A percentile compares a stretch with the other conserved stretches of the same genome.
phyloP scores from a whole-genome alignment of 2,329 filamentous ascomycete genomes.

The Niveomyces coronatus region DNA sequence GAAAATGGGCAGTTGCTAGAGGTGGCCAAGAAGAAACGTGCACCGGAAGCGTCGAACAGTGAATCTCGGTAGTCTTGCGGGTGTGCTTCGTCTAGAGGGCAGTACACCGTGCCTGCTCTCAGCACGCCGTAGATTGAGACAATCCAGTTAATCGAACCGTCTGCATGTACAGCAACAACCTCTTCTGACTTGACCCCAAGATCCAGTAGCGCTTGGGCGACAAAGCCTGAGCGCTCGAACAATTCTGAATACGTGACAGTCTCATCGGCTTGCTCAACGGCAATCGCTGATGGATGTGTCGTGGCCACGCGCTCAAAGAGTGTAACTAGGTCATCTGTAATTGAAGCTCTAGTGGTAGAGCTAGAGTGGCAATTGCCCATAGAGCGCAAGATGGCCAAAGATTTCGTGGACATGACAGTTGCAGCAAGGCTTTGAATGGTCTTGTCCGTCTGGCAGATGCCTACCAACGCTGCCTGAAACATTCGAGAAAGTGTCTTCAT shows the following conservation, averaged over 20 bases:
- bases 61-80: slow-evolving; percentile 14
- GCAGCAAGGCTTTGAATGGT: background rate
- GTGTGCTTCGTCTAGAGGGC: slow-evolving; percentile 17
- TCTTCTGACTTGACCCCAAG: slow-evolving; percentile 14
- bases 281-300: background rate
- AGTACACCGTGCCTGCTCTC: slow-evolving; percentile 22
- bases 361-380: background rate
- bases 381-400: background rate
- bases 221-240: background rate
- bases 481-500: background rate
- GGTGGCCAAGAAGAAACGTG: slow-evolving; percentile 18
- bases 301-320: slow-evolving; percentile 1
- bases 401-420: background rate
- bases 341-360: slow-evolving; percentile 1
- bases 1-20: background rate
- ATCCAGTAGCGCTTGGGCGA: slow-evolving; percentile 8
- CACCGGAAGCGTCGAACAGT: slow-evolving; percentile 15
- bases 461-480: background rate
- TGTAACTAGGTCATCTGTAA: background rate
- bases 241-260: slow-evolving; percentile 8
- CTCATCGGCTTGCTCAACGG: background rate
- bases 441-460: background rate
- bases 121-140: slow-evolving; percentile 23
- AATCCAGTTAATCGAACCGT: slow-evolving; percentile 24
- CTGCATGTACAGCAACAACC: slow-evolving; percentile 23